Evolutionary conservation across 2,329 filamentous ascomycete genomes (phyloP), one percentile per base, ranked within the genome.

Genomic region (Lachnellula suecica): DNA sequence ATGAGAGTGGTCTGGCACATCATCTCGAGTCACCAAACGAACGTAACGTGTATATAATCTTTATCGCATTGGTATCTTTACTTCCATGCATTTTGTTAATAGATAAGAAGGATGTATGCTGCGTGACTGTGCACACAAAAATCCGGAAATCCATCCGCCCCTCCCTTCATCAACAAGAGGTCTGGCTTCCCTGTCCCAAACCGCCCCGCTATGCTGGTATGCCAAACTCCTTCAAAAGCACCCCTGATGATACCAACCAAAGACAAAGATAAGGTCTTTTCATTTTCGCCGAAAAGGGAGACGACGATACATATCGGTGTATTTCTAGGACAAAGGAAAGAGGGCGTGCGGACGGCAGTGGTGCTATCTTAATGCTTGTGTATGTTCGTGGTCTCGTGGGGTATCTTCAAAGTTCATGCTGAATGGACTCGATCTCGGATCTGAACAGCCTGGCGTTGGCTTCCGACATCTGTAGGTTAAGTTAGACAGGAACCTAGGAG

Each of bases 401-500:
- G 44, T 31, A 47, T 51, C 29, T 34, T 59, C 40, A 60, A 57
- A 68, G 58, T 51, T 66, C 62, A 31, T 60, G 61, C 61, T 73
- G 64, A 27, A 71, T 65, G 11, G 63, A 68, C 19, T 62, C 58
- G 37, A 70, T 64, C 53, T 70, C 66, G n/a, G 61, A 53, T 49
- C 52, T 58, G 51, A 69, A 69, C 13, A 65, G 52, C 49, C 52
- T 63, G 35, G 62, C 62, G 54, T 68, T 68, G 13, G 58, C 57
- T 59, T 68, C 65, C 23, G 58, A 63, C 62, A 69, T 64, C 67
- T 69, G 17, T 3, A n/a, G 43, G 3, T 15, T 35, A 22, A 41
- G 43, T 64, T 61, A 61, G 52, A 38, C 25, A 25, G 25, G 17
- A 25, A 4, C 19, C 3, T 8, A 24, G 9, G 7, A 40, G 31